Evolutionary conservation across 768 basidiomycete species (phyloP).

Genomic region (Suillus luteus): DNA sequence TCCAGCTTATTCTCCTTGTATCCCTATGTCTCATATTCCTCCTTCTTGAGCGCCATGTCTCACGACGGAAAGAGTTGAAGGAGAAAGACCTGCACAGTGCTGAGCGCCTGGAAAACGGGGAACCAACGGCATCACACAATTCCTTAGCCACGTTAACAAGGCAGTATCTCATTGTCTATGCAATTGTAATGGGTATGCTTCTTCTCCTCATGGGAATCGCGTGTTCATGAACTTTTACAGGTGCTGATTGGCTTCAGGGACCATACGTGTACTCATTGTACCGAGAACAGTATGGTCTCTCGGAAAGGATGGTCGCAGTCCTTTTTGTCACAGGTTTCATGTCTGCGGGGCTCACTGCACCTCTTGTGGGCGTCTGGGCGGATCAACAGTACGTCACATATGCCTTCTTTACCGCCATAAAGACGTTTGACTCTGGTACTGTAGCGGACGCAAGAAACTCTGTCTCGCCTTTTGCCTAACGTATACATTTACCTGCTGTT

Average conservation of each 20-base stretch:
- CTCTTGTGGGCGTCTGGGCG: conserved; percentile 75
- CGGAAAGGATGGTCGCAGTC: conserved; percentile 64
- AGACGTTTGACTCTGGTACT: conserved; percentile 7
- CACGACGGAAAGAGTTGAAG: conserved; percentile 24
- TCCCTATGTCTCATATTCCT: conserved; percentile 38
- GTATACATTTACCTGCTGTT: conserved; percentile 60
- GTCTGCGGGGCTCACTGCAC: conserved; percentile 68
- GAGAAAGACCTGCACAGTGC: conserved; percentile 27
- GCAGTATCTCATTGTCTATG: conserved; percentile 69
- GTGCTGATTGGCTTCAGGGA: conserved; percentile 79
- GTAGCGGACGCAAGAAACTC: conserved; percentile 64
- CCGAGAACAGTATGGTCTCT: conserved; percentile 62
- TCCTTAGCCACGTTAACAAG: conserved; percentile 38
- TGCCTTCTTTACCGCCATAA: not conserved
- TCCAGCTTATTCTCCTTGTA: conserved; percentile 39
- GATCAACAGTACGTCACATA: conserved; percentile 61
- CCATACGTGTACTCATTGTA: conserved; percentile 80
- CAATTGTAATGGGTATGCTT: conserved; percentile 68
- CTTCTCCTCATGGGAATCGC: not conserved
- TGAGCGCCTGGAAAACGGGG: conserved; percentile 36
- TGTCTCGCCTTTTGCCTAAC: conserved; percentile 74
- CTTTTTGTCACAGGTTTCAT: conserved; percentile 80
- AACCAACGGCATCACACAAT: conserved; percentile 21
- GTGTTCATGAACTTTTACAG: conserved; percentile 33
- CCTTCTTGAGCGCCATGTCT: conserved; percentile 35